Base-by-base conservation (phyloP, 225 moss, liverwort and hornwort genomes). In the Ulota crispa region DNA sequence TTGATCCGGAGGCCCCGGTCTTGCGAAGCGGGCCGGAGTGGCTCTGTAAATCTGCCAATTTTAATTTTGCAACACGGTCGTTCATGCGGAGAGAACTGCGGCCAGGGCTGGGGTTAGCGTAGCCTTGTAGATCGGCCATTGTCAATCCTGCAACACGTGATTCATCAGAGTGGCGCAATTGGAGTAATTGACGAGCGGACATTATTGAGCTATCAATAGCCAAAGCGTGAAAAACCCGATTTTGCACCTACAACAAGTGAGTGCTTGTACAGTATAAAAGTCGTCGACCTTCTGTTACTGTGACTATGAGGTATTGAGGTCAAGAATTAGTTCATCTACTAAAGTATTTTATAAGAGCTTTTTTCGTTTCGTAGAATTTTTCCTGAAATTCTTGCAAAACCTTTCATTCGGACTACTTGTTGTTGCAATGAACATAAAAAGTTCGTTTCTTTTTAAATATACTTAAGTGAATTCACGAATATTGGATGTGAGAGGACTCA, bases 71-170 rank as follows among this genome's bases (percentile, higher is more conserved):
- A 37, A 73, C 62, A 32, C 80, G 76, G 21, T 61, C 54, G 41
- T 28, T 62, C 42, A 50, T 23, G 14, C 76, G 76, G 37, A 76
- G 82, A 47, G 82, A 62, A 27, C 78, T 80, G 32, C 80, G 61
- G 32, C 61, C 53, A 27, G 78, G 66, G 39, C 78, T 68, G 27
- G 76, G 61, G 14, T 55, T 78, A 2, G 56, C 54, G 39, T 84
- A 84, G 47, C 85, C 85, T 85, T 85, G 85, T 15, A 85, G 63
- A 72, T 88, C 88, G 61, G 79, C 88, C 74, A 82, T 4, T 65
- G 86, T 84, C 82, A 86, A 71, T 80, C 84, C 88, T 90, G 87
- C 56, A 83, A 42, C 56, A 69, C 45, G 42, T 57, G 23, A 11
- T 43, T 57, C 19, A 42, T 81, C n/a, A 83, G 71, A 37, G 73